Conservation (phyloP, 495 filamentous ascomycete genomes). For the Acidiella bohemica region DNA sequence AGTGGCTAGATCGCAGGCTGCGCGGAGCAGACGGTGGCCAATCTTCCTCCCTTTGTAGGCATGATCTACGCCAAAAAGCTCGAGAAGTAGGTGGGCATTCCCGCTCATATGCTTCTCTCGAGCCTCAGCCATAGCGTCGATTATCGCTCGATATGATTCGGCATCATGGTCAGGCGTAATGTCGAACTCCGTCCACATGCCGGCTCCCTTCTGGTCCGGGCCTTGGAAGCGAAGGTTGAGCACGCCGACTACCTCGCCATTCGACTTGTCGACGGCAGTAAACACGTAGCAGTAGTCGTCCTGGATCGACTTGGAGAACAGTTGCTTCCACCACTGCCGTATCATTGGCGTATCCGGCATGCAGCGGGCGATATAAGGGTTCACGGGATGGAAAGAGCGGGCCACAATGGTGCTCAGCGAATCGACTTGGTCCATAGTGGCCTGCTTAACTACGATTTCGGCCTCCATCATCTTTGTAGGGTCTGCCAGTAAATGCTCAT, state of each 20-base stretch:
- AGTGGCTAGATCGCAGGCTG: conserved; percentile 6
- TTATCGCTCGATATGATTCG: too few relatives aligned
- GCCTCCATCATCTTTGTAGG: too few relatives aligned
- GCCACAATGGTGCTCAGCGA: background rate
- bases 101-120: conserved; percentile 3
- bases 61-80: conserved; percentile 12
- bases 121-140: background rate
- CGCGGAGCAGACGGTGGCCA: background rate
- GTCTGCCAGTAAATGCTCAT: too few relatives aligned
- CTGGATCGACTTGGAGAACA: background rate
- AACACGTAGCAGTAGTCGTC: background rate
- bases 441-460: too few relatives aligned
- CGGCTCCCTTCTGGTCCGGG: background rate
- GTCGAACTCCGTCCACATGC: background rate
- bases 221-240: background rate
- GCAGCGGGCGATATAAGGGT: background rate
- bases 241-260: background rate
- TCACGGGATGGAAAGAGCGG: background rate
- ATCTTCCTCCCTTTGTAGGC: conserved; percentile 2
- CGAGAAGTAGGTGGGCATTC: conserved; percentile 1
- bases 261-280: background rate
- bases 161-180: background rate
- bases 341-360: background rate
- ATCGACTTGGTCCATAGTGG: too few relatives aligned
- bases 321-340: background rate